Evolutionary conservation across 768 basidiomycete species (phyloP).

Genomic region (Mycena pura): DNA sequence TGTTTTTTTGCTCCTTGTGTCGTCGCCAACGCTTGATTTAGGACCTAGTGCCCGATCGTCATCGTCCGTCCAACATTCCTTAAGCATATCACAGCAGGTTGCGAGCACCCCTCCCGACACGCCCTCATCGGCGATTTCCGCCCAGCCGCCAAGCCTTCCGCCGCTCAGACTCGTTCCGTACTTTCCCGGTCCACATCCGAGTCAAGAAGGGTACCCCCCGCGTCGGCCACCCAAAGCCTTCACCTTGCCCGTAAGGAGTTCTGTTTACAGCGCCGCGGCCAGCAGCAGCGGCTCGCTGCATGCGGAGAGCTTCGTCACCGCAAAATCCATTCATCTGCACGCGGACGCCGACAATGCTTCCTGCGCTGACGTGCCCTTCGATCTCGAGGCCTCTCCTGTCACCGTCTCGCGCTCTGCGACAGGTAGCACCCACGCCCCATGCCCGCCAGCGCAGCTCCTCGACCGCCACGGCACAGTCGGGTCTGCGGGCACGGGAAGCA

Average conservation of each 20-base stretch:
- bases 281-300: conserved; percentile 25
- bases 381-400: no score
- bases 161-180: conserved; percentile 12
- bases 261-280: background rate
- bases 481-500: conserved; percentile 11
- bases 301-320: conserved; percentile 27
- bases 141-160: conserved; percentile 17
- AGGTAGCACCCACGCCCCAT: conserved; percentile 7
- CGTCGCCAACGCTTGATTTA: background rate
- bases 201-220: conserved; percentile 19
- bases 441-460: background rate
- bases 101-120: background rate
- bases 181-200: conserved; percentile 24
- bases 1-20: background rate
- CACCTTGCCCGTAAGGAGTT: background rate
- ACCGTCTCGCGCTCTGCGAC: background rate
- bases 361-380: background rate
- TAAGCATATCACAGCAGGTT: background rate
- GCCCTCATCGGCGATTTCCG: conserved; percentile 6
- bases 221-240: conserved; percentile 17
- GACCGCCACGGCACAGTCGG: conserved; percentile 14
- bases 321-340: conserved; percentile 11
- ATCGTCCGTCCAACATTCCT: background rate
- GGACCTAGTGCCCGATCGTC: background rate
- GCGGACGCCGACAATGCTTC: background rate